Conservation (phyloP, 768 basidiomycete species). For the Strobilomyces dryophilus region DNA sequence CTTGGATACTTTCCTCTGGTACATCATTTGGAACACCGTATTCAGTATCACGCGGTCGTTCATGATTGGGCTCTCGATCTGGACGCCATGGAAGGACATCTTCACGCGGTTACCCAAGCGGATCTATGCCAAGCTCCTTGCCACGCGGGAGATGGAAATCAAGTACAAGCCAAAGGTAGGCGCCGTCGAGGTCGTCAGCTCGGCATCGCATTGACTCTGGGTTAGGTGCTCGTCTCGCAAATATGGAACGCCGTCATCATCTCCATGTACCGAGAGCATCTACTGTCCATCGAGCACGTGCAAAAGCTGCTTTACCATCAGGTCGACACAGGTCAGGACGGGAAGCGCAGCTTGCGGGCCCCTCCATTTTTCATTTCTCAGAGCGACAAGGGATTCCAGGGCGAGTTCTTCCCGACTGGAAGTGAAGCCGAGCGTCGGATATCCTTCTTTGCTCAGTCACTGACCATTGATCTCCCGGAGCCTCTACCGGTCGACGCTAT, state of each 20-base stretch:
- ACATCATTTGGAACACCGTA: conserved; percentile 98
- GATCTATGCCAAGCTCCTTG: conserved; percentile 92
- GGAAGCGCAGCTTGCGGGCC: conserved; percentile 87
- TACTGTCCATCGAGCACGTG: conserved; percentile 98
- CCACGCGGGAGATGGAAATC: conserved; percentile 93
- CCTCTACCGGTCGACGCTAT: conserved; percentile 97
- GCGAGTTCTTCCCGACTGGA: conserved; percentile 89
- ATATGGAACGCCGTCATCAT: conserved; percentile 99
- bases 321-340: conserved; percentile 78
- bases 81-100: conserved; percentile 99
- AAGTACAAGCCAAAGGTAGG: conserved; percentile 99
- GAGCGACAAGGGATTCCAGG: conserved; percentile 78
- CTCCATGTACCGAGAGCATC: conserved; percentile 98
- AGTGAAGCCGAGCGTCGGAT: conserved; percentile 97
- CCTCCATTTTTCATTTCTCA: conserved; percentile 99
- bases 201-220: background rate
- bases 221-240: conserved; percentile 91
- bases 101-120: conserved; percentile 94
- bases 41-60: conserved; percentile 88
- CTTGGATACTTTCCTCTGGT: conserved; percentile 99
- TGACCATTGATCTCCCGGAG: conserved; percentile 92
- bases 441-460: conserved; percentile 97
- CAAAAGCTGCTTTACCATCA: conserved; percentile 98
- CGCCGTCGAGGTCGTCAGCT: background rate
- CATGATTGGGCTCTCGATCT: conserved; percentile 88